Evolutionary conservation across 129 eudicot species (phyloP), one percentile per base, ranked within the genome.

Genomic region (Lactuca saligna): DNA sequence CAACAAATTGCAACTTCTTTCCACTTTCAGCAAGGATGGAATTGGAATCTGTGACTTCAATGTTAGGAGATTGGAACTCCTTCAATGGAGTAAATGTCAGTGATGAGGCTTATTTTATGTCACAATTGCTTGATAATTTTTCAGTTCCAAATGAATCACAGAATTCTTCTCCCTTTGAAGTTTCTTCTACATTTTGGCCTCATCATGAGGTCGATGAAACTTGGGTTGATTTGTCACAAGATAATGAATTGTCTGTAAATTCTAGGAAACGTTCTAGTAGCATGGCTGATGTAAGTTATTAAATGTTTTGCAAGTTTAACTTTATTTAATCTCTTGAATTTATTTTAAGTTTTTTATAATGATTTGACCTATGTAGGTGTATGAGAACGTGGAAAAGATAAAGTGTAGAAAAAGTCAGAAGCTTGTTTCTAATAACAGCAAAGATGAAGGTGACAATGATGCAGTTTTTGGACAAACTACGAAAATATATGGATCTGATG

Each of bases 61-160:
- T 85, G 11, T 74, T 70, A 49, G 96, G 68, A 76, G 88, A 82
- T 29, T 89, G 96, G 94, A 84, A 68, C 78, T 76, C 74, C 60
- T 81, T 85, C 34, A 77, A 48, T 73, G 87, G 78, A 15, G 70
- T 70, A 42, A 71, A 71, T 35, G 73, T 79, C 12, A 56, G 54
- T 16, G 93, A 86, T n/a, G 96, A 86, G 71, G 83, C 96, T 13
- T 79, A 79, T 55, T 89, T 89, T 78, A 89, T 89, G 96, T 71
- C 86, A 6, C 90, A 89, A 20, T 69, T 89, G 79, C 85, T 89
- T 25, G 68, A 79, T 54, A 71, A 73, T 41, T 76, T 76, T 54
- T n/a, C 80, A n/a, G 20, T 61, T 20, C 69, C 75, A 60, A 61
- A 53, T 39, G 62, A 68, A 50, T 75, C 69, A 14, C 51, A 31